Percentiles rank a stretch among this genome's conserved stretches.
Conservation (phyloP, 352 stramenopile genomes). For the Phytophthora pisi region DNA sequence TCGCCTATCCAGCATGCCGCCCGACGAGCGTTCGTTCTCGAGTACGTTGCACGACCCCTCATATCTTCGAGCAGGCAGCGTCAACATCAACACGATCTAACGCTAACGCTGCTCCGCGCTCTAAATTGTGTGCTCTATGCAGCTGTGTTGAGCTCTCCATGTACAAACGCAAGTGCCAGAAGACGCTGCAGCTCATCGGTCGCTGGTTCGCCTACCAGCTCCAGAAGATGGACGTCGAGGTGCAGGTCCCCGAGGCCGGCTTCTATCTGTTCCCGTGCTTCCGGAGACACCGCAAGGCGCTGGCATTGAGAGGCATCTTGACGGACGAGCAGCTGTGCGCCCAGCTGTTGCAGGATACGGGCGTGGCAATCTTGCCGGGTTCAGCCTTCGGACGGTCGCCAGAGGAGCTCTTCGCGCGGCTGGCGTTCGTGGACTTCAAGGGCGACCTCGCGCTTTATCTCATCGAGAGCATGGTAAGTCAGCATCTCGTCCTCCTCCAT, state of each 20-base stretch:
- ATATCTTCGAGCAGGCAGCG: constrained; percentile 10
- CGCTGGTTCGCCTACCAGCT: constrained; percentile 86
- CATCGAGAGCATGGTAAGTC: constrained; percentile 88
- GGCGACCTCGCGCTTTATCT: constrained; percentile 87
- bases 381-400: constrained; percentile 82
- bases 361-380: constrained; percentile 84
- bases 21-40: constrained; percentile 72
- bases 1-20: constrained; percentile 88
- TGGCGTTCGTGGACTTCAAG: constrained; percentile 91
- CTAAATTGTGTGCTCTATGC: constrained; percentile 21
- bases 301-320: constrained; percentile 63
- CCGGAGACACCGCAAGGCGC: constrained; percentile 64
- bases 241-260: constrained; percentile 74
- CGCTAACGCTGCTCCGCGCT: constrained; percentile 10
- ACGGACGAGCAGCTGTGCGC: constrained; percentile 81
- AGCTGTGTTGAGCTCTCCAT: constrained; percentile 77
- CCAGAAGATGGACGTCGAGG: constrained; percentile 83
- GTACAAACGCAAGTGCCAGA: constrained; percentile 86
- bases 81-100: constrained; percentile 16
- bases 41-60: constrained; percentile 46
- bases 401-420: constrained; percentile 77
- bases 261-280: constrained; percentile 91
- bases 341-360: constrained; percentile 81
- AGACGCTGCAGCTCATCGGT: constrained; percentile 83
- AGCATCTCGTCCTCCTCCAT: not conserved